phyloP scores from a whole-genome alignment of 169 alveolate genomes.

The Cryptosporidium viatorum region DNA sequence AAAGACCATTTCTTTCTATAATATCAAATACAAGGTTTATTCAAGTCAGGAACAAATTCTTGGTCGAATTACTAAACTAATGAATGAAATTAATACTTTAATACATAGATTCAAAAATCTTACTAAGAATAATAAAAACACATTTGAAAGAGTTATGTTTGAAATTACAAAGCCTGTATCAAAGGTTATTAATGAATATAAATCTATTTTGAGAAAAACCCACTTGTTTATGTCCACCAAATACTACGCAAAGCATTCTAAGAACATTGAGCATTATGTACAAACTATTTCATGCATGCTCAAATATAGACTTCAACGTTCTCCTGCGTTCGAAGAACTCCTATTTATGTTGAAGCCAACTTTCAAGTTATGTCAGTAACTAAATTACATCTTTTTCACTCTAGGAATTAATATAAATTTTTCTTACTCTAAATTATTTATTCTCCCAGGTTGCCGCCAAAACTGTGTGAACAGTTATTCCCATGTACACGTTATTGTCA shows the following conservation, averaged over 20 bases:
- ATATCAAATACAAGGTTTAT: conserved; percentile 22
- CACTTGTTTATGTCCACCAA: conserved; percentile 2
- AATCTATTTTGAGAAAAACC: conserved; percentile 24
- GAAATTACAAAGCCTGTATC: conserved; percentile 24
- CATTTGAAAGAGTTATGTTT: conserved; percentile 13
- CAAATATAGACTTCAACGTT: conserved; percentile 35
- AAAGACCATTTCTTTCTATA: conserved; percentile 32
- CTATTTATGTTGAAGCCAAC: conserved; percentile 12
- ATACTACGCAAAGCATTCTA: conserved; percentile 1
- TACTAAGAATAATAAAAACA: not conserved
- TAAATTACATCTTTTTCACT: not conserved
- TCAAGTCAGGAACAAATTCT: conserved; percentile 33
- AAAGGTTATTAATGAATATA: conserved; percentile 20
- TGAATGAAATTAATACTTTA: conserved; percentile 17
- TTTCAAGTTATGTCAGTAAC: conserved; percentile 2
- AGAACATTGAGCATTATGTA: conserved; percentile 18
- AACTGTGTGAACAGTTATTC: not conserved
- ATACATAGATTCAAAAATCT: not conserved
- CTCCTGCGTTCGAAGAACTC: conserved; percentile 15
- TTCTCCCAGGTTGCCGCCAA: conserved; percentile 4
- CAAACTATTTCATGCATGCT: conserved; percentile 32
- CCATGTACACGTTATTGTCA: conserved; percentile 11
- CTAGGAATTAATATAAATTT: not conserved
- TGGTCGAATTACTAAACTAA: conserved; percentile 9
- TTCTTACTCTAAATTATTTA: not conserved